Percentiles rank a stretch among this genome's conserved stretches.
These are phyloP conservation scores for Hypoxylon sp. DNA, from an alignment of 2,329 filamentous ascomycete genomes.

Conservation along the genomic window DNA sequence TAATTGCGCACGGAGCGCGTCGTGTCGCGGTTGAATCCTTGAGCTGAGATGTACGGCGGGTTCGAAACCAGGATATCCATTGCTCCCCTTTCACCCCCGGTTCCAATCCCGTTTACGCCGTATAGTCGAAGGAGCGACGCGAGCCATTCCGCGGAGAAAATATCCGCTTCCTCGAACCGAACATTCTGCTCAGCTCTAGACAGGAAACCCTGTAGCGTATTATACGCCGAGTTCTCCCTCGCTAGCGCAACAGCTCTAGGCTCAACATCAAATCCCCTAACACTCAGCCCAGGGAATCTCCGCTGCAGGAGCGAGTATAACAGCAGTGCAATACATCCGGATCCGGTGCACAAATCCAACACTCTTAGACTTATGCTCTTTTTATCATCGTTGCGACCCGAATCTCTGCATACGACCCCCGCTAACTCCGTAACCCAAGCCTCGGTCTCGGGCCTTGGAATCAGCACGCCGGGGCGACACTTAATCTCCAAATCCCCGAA, in stretches of 20 bases:
- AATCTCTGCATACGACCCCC: conserved; percentile 21
- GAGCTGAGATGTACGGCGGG: conserved; percentile 87
- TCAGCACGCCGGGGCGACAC: conserved; percentile 84
- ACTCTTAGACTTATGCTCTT: conserved; percentile 66
- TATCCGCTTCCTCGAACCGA: conserved; percentile 64
- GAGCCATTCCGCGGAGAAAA: conserved; percentile 63
- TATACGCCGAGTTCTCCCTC: conserved; percentile 71
- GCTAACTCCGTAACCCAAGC: conserved; percentile 74
- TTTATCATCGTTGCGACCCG: conserved; percentile 20
- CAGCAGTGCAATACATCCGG: conserved; percentile 88
- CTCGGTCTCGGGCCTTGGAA: conserved; percentile 86
- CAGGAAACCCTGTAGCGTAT: conserved; percentile 54
- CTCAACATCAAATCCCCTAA: conserved; percentile 84
- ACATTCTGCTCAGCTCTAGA: conserved; percentile 51
- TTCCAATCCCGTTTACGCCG: background rate
- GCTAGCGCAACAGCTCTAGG: conserved; percentile 75
- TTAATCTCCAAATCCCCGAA: conserved; percentile 87
- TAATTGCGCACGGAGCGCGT: conserved; percentile 82
- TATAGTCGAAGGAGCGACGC: conserved; percentile 38
- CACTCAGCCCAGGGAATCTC: conserved; percentile 60
- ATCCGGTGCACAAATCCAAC: conserved; percentile 90
- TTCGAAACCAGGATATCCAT: conserved; percentile 85
- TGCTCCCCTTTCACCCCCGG: background rate
- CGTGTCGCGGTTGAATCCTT: conserved; percentile 74
- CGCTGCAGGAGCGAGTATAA: conserved; percentile 74